A percentile compares a stretch with the other conserved stretches of the same genome.
Evolutionary conservation across 2,329 filamentous ascomycete species (phyloP).

Genomic region (Xylariaceae sp.): DNA sequence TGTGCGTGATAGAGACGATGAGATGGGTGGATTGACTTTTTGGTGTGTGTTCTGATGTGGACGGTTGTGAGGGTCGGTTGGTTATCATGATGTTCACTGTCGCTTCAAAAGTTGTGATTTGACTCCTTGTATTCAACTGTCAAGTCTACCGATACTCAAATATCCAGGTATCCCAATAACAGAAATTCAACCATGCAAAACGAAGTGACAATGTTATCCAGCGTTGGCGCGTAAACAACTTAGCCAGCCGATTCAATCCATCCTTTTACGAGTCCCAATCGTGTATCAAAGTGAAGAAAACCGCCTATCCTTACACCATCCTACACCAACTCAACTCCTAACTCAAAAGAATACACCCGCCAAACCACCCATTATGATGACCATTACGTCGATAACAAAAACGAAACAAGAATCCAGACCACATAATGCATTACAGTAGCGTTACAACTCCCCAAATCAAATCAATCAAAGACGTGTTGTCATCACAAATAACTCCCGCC

Average conservation of each 20-base stretch:
- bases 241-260: neutral
- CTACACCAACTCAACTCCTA: neutral
- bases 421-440: neutral
- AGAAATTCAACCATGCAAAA: neutral
- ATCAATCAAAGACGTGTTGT: too few relatives aligned
- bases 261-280: neutral
- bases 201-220: neutral
- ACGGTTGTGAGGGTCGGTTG: too few relatives aligned
- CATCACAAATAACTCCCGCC: conserved; percentile 14
- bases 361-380: neutral
- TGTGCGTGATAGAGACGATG: too few relatives aligned
- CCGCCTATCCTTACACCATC: neutral
- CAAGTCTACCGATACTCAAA: neutral
- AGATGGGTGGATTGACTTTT: too few relatives aligned
- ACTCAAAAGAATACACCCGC: neutral
- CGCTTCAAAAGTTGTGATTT: neutral
- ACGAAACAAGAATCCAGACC: neutral
- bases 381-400: neutral
- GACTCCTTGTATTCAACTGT: neutral
- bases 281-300: neutral
- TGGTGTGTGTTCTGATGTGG: too few relatives aligned
- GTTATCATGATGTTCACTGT: too few relatives aligned
- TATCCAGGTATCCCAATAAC: neutral
- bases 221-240: neutral
- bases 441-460: neutral